Base-by-base conservation (phyloP, 306 rosid genomes). In the Aeschynomene evenia region DNA sequence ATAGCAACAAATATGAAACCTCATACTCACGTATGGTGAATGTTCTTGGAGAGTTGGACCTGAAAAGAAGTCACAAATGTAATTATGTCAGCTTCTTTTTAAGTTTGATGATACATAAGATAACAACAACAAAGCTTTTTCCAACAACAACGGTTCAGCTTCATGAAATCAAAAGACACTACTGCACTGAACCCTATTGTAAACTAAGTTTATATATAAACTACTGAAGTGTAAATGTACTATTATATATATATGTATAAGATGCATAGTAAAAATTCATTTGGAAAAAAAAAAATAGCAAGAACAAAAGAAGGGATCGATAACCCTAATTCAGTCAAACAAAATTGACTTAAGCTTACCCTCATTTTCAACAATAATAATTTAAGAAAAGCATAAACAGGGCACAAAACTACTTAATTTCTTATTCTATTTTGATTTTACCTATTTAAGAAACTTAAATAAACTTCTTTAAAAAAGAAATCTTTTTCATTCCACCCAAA, bases 21-120 rank as follows among this genome's bases (percentile, higher is more conserved):
- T 65, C 69, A 68, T 74, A 94, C 98, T 91, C 83, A 95, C 99
- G 99, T 71, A 95, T 91, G 39, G 99, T 95, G 83, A 95, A 95
- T 21, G 54, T 73, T 43, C 86, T 70, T 11, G 90, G 92, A 83
- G 85, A 68, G 23, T 83, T 77, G 18, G 89, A 55, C 79, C 99
- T 95, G 94, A 37, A 85, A 86, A 46, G 56, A 10, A 53, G 58
- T 33, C 1, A 54, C 14, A 50, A 46, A 66, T 12, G 9, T 2
- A 62, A 76, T 28, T 0, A 67, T 10, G 31, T 62, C 66, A 84
- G 70, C 43, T 16, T 23, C 51, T 4, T 50, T 67, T 13, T 18
- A 50, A 22, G 54, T 59, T n/a, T 21, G n/a, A n/a, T n/a, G n/a
- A 16, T 55, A 16, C 12, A 5, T 52, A 18, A 43, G 18, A 57